phyloP scores from a whole-genome alignment of 768 basidiomycete species.

The Dendrothele bispora region DNA sequence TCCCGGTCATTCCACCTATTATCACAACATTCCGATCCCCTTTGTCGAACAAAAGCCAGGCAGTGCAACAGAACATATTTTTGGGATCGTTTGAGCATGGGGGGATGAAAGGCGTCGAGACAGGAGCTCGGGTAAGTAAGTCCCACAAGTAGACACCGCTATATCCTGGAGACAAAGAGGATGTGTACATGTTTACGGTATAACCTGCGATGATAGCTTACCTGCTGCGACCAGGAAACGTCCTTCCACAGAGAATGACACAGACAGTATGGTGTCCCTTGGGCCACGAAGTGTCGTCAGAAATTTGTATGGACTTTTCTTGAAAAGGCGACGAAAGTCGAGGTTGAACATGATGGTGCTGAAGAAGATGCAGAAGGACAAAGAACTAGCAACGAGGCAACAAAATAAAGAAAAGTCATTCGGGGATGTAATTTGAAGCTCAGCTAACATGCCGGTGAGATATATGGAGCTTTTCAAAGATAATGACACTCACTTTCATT shows the following conservation, averaged over 20 bases:
- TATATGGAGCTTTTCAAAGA: no score
- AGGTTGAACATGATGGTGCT: no score
- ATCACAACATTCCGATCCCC: neutral
- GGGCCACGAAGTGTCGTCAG: neutral
- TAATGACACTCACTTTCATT: no score
- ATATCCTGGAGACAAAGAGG: neutral
- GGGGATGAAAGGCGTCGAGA: neutral
- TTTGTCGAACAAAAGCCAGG: slow-evolving; percentile 1
- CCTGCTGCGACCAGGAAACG: neutral
- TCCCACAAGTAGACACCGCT: slow-evolving; percentile 3
- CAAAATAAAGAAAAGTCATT: no score
- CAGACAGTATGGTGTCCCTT: neutral
- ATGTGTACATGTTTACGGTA: neutral
- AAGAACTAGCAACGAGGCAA: no score
- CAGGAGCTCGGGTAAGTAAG: neutral
- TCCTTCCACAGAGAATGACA: slow-evolving; percentile 1
- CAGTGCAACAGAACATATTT: neutral
- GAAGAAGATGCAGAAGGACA: no score
- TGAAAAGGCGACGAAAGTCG: no score
- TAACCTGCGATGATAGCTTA: neutral
- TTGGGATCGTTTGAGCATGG: neutral
- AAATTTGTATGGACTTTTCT: no score
- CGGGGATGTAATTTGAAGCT: no score
- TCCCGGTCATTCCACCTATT: neutral
- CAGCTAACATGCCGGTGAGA: no score